Percentiles rank a stretch among this genome's conserved stretches.
phyloP scores from a whole-genome alignment of 345 rosid species.

The Heritiera littoralis region DNA sequence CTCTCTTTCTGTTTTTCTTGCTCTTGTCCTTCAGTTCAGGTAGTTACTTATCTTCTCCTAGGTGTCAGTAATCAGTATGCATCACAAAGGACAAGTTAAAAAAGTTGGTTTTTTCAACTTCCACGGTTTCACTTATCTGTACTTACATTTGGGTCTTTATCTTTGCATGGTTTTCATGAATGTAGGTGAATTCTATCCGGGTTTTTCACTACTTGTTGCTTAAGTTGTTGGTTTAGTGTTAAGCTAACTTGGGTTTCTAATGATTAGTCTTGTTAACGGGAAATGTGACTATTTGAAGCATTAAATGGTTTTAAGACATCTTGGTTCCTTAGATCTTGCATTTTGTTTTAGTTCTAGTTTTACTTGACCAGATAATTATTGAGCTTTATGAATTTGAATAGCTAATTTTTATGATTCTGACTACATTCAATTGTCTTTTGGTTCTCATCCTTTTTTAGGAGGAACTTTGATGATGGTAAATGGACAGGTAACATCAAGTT shows the following conservation, averaged over 20 bases:
- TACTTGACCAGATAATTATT: background rate
- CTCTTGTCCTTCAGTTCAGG: slow-evolving; percentile 38
- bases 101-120: background rate
- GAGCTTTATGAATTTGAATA: background rate
- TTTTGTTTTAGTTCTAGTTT: background rate
- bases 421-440: background rate
- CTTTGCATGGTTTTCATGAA: background rate
- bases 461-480: slow-evolving; percentile 33
- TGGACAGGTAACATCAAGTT: slow-evolving; percentile 43
- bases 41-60: background rate
- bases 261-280: background rate
- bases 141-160: background rate
- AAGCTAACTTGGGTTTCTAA: background rate
- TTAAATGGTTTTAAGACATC: background rate
- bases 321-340: background rate
- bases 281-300: background rate
- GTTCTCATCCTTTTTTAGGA: slow-evolving; percentile 28
- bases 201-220: background rate
- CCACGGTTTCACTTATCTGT: background rate
- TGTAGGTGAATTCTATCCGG: background rate
- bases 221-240: background rate
- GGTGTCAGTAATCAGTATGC: too few species aligned
- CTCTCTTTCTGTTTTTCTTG: slow-evolving; percentile 21
- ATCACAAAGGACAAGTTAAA: background rate
- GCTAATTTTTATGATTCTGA: background rate